These are phyloP conservation scores for Neurospora sp. DNA, from an alignment of 495 filamentous ascomycete species.

Conservation along the genomic window DNA sequence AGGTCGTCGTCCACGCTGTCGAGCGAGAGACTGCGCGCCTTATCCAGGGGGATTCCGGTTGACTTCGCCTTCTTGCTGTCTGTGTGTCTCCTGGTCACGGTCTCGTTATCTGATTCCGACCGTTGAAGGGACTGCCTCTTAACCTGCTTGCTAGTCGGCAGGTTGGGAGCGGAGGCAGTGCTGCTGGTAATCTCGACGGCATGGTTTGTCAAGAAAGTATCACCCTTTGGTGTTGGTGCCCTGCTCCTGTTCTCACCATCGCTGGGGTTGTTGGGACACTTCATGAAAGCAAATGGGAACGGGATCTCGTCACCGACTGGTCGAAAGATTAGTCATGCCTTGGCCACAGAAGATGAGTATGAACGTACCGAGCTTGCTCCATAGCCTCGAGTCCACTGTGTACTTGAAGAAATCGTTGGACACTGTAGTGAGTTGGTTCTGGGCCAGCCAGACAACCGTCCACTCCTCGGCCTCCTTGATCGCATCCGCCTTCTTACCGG, in stretches of 20 bases:
- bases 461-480: constrained; percentile 23
- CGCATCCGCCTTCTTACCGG: constrained; percentile 18
- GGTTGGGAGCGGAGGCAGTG: not conserved
- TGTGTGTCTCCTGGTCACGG: not conserved
- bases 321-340: not conserved
- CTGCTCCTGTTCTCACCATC: not conserved
- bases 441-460: constrained; percentile 13
- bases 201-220: not conserved
- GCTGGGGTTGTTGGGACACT: not conserved
- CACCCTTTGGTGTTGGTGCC: constrained; percentile 1
- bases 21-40: constrained; percentile 12
- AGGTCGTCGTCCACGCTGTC: constrained; percentile 11
- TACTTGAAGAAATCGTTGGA: constrained; percentile 22
- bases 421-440: constrained; percentile 12
- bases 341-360: not conserved
- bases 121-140: not conserved
- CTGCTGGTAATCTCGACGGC: not conserved
- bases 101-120: not conserved
- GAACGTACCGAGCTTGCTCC: constrained; percentile 13
- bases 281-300: constrained; percentile 23
- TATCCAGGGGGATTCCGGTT: not conserved
- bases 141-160: not conserved
- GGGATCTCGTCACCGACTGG: constrained; percentile 15
- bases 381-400: constrained; percentile 17
- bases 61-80: not conserved